Base-by-base conservation (phyloP, 139 green algal species). In the Coelastrella sp. region DNA sequence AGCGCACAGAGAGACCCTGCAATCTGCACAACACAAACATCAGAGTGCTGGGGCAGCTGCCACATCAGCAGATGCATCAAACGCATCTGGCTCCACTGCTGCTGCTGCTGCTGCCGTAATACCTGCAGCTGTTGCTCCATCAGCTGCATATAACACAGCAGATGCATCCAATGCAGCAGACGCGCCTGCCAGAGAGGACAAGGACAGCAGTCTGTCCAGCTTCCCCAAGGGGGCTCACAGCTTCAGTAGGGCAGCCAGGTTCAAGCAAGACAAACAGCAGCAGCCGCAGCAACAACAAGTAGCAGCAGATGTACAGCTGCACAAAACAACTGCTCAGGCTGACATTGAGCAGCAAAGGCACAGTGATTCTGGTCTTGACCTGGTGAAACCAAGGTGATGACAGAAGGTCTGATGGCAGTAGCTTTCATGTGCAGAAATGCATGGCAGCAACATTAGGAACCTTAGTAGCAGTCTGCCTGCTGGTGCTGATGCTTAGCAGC, bases 331-430 rank as follows among this genome's bases (percentile, higher is more conserved):
- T 70, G 63, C 63, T 12, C 63, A 49, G 35, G 35, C 35, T 49
- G 35, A 49, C 3, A 49, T 49, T 49, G 35, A 49, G 35, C 35
- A 49, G 35, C 35, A 49, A 3, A 49, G 35, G 35, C 35, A 49
- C 35, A 49, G 35, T 49, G 35, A 3, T 49, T 3, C 35, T 49
- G 35, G 57, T 8, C 17, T 82, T 4, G 35, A 82, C 17, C 10
- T 82, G 35, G 24, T 82, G 8, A 82, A 82, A 35, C 76, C 76
- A 82, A 82, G 56, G 76, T 82, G 76, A 82, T 7, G 0, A 35
- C 76, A 65, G 75, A 14, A 58, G 75, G 0, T 0, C 19, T 85
- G 58, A 68, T 6, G 22, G 7, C 79, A 70, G 79, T 4, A 85
- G 58, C 56, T 73, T 85, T 85, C 6, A 12, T 49, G 35, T 49